Base-by-base conservation (phyloP, 2,329 filamentous ascomycete species). In the Mycocentrospora acerina region DNA sequence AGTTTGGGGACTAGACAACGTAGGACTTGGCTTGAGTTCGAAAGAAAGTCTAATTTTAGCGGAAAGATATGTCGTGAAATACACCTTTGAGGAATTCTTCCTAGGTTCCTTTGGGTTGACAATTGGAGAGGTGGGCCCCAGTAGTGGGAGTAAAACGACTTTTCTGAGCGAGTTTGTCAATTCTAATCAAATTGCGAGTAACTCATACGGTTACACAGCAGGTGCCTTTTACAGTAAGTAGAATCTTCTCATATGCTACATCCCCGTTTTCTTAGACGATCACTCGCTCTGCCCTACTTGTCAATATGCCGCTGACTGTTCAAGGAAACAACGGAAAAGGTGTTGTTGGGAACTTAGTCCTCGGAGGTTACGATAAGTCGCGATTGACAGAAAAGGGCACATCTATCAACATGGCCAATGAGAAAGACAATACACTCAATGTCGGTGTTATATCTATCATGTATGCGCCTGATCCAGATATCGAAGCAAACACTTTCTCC, bases 301-400 rank as follows among this genome's bases (percentile, higher is more conserved):
- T 22, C 9, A 9, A 22, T 22, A 5, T 9, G 9, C 9, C 19
- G 19, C 19, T 22, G 19, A 22, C 19, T 22, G 9, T 22, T 9
- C 19, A 22, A 67, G 62, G 52, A n/a, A 62, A 62, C 17, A 51
- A 51, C 24, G 22, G 37, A 4, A 49, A 46, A n/a, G 63, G 61
- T 18, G 36, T 22, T 2, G 35, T 38, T 2, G 66, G 57, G 14
- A 69, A 49, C 27, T 54, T 71, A 4, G 60, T 68, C 0, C 49
- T 73, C 2, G 70, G 71, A 10, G 71, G 71, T 5, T 72, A 67
- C 35, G 70, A 74, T 38, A 40, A 51, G 19, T 54, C 63, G 0
- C 59, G 68, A 8, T 46, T 66, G 10, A 49, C 42, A n/a, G 38
- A 51, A 8, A 35, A 42, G 11, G 43, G 59, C 2, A 43, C 41